These are phyloP conservation scores for Tulasnella sp. DNA, from an alignment of 768 basidiomycete species.

Conservation along the genomic window DNA sequence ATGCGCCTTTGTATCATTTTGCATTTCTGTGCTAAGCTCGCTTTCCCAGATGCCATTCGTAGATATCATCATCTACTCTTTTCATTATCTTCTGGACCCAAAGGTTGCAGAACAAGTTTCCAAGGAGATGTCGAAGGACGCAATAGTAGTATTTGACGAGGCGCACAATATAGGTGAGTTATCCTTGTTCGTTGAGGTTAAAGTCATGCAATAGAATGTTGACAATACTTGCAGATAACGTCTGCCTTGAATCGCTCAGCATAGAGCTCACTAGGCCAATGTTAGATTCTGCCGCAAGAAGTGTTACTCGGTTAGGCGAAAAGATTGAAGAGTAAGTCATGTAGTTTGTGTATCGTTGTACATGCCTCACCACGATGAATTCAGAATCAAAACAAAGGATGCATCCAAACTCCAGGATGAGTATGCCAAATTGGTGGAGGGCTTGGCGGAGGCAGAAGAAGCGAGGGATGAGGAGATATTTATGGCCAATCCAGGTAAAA, in stretches of 20 bases:
- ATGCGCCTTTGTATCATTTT: background rate
- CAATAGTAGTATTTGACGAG: conserved; percentile 98
- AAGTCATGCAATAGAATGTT: background rate
- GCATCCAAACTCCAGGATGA: conserved; percentile 92
- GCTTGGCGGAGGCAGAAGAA: conserved; percentile 67
- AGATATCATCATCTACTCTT: conserved; percentile 95
- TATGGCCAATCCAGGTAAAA: conserved; percentile 75
- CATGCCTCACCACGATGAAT: background rate
- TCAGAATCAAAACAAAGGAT: conserved; percentile 85
- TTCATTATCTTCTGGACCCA: conserved; percentile 95
- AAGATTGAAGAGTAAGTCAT: conserved; percentile 81
- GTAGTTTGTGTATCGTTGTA: background rate
- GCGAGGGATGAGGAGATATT: conserved; percentile 52
- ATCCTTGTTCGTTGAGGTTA: background rate
- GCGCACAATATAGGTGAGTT: conserved; percentile 91
- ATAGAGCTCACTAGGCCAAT: conserved; percentile 96
- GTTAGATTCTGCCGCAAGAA: conserved; percentile 87
- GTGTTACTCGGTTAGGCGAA: conserved; percentile 72
- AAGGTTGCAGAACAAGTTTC: conserved; percentile 99
- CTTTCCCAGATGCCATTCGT: conserved; percentile 75
- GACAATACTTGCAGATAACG: conserved; percentile 53
- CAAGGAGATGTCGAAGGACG: conserved; percentile 92
- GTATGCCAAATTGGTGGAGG: conserved; percentile 89
- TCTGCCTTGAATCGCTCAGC: conserved; percentile 95
- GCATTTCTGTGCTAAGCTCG: background rate